These are phyloP conservation scores for Leptographium lundbergii DNA, from an alignment of 2,329 filamentous ascomycete species.

Conservation along the genomic window DNA sequence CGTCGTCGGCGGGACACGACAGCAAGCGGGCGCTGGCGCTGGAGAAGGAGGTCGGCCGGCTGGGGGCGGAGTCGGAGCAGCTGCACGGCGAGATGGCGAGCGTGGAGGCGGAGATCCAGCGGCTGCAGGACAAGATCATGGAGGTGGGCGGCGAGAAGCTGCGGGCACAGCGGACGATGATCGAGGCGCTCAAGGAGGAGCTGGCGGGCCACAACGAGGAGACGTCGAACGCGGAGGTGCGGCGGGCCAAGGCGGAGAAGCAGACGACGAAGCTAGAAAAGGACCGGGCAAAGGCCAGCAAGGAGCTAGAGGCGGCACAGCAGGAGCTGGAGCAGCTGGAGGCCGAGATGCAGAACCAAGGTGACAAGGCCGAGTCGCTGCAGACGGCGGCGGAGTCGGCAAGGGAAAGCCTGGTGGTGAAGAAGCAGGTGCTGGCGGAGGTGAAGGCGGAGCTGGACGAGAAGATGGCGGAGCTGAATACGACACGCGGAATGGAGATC, in stretches of 20 bases:
- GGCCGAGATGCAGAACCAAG: slow-evolving; percentile 65
- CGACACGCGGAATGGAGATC: slow-evolving; percentile 79
- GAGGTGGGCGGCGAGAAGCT: slow-evolving; percentile 90
- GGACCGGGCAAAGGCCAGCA: slow-evolving; percentile 62
- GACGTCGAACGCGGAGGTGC: slow-evolving; percentile 74
- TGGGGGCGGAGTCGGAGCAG: slow-evolving; percentile 67
- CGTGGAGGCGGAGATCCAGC: slow-evolving; percentile 86
- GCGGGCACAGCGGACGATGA: slow-evolving; percentile 77
- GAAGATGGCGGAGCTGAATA: slow-evolving; percentile 75
- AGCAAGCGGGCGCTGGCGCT: slow-evolving; percentile 59
- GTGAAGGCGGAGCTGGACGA: slow-evolving; percentile 80
- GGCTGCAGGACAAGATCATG: slow-evolving; percentile 94
- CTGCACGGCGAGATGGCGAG: slow-evolving; percentile 76
- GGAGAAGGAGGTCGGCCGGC: slow-evolving; percentile 62
- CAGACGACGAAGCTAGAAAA: slow-evolving; percentile 78
- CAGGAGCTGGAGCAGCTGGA: slow-evolving; percentile 68
- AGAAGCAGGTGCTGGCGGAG: slow-evolving; percentile 65
- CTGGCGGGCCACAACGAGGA: slow-evolving; percentile 71
- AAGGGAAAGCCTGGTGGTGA: slow-evolving; percentile 61
- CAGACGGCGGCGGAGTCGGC: slow-evolving; percentile 67
- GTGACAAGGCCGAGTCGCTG: slow-evolving; percentile 59
- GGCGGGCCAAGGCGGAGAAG: slow-evolving; percentile 88
- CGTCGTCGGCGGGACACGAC: slow-evolving; percentile 55
- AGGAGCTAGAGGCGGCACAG: slow-evolving; percentile 61
- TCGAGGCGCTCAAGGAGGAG: slow-evolving; percentile 78